These are phyloP conservation scores for Vinca minor DNA, from an alignment of 257 asterid genomes.

Conservation along the genomic window DNA sequence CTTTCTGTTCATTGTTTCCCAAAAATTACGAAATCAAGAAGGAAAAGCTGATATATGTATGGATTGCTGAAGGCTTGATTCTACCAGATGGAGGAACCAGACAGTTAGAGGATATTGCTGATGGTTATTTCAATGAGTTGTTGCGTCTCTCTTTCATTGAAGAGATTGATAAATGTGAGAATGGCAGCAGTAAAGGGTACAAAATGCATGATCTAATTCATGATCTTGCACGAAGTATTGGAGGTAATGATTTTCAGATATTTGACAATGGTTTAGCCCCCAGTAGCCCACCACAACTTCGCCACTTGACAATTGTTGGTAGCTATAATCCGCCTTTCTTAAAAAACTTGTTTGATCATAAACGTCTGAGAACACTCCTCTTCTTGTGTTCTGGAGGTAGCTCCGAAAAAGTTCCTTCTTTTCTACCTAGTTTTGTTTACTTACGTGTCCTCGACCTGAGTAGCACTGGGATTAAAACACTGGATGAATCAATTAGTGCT, in stretches of 20 bases:
- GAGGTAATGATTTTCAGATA: conserved; percentile 10
- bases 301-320: conserved; percentile 10
- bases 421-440: conserved; percentile 5
- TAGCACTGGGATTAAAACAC: conserved; percentile 2
- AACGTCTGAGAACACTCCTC: conserved; percentile 16
- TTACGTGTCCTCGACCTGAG: conserved; percentile 11
- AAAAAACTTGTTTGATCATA: conserved; percentile 12
- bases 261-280: conserved; percentile 3
- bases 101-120: conserved; percentile 16
- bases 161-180: conserved; percentile 10
- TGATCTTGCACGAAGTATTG: conserved; percentile 18
- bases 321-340: not conserved
- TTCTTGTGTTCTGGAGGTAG: conserved; percentile 13
- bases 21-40: conserved; percentile 15
- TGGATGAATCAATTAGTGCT: conserved; percentile 17
- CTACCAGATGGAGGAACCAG: conserved; percentile 4
- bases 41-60: conserved; percentile 15
- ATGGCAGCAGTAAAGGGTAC: conserved; percentile 3
- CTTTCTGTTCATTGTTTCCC: conserved; percentile 21
- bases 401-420: conserved; percentile 1
- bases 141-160: conserved; percentile 15
- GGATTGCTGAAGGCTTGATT: conserved; percentile 27
- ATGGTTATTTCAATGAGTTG: conserved; percentile 19
- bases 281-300: conserved; percentile 2
- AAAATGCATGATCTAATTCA: conserved; percentile 18